Evolutionary conservation across 352 stramenopile genomes (phyloP), one percentile per base, ranked within the genome.

Genomic region (Globisporangium cystogenes): DNA sequence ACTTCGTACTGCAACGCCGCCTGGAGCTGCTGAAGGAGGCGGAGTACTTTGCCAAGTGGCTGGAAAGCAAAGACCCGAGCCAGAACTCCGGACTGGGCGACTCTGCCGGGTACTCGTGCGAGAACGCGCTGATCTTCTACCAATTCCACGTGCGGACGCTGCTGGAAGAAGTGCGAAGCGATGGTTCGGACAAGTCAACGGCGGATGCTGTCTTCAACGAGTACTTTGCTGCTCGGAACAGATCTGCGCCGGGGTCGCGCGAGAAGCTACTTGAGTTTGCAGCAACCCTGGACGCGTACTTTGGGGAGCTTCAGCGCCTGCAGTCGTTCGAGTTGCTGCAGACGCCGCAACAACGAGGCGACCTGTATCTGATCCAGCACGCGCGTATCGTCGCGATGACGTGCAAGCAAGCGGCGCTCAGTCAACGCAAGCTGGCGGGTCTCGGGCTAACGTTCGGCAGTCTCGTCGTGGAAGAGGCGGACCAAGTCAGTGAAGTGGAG

Each of bases 351-450:
- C 94, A 98, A 59, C 91, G 96, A 4, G 77, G 70, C 15, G 91
- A 99, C 56, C 94, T 97, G 72, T 87, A 98, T n/a, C 68, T 99
- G 24, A 95, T 93, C 26, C 96, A 98, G 51, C 92, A 99, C 61
- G 95, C 82, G 37, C 76, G 78, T 1, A 90, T 99, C 48, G 72
- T 99, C 20, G 91, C 87, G 7, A 98, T 99, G 90, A 99, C 96
- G 20, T 98, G 88, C 59, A 98, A 93, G 10, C 86, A 99, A 54
- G 92, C 94, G 26, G 96, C 96, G 5, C 75, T 98, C 59, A 88
- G 86, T 24, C 72, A 95, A 31, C 67, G 59, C 20, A 83, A 90
- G 39, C 68, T 99, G 8, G 68, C 95, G 12, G 64, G 93, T 37
- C 59, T 99, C 51, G 88, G 75, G 12, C 64, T 95, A 45, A 59